Base-by-base conservation (phyloP, 2,329 filamentous ascomycete species). In the Onygenales sp. region DNA sequence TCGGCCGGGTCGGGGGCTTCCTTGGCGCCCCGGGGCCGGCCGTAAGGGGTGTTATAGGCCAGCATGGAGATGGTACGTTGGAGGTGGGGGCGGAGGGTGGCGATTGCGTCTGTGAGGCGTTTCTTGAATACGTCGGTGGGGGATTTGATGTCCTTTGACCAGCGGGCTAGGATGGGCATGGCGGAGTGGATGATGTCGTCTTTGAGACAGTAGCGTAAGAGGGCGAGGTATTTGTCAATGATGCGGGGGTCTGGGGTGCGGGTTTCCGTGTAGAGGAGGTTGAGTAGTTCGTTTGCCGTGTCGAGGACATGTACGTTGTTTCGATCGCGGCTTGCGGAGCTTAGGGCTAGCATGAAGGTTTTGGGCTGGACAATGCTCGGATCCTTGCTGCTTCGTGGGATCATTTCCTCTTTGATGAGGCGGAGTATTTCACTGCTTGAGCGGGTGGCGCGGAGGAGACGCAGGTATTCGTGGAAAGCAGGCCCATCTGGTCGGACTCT, bases 261-360 rank as follows among this genome's bases (percentile, higher is more conserved):
- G 35, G 60, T 51, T 32, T 60, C 53, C 85, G 91, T 90, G 50
- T 80, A 66, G 51, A 83, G 75, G 33, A 95, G 71, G 5, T 32
- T 11, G 17, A 48, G 14, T 31, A 95, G 75, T 50, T 75, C 69
- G 50, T 75, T 81, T 4, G 87, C 86, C 59, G 86, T 78, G 2
- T 74, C 69, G 58, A 95, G 79, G 21, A 81, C 80, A 51, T 84
- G 79, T n/a, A 68, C 75, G 66, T 94, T 95, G 53, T 84, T 83
- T 63, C 83, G 85, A 73, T 96, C 89, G 54, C 85, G 80, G 27
- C 82, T 72, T 67, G 90, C 95, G 5, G 82, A 78, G 58, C 79
- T 78, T 74, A 96, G 82, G 52, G 86, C 89, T 46, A 89, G 79
- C 51, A 81, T 80, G 71, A 90, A 88, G 8, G 82, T 82, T 54